A percentile compares a stretch with the other conserved stretches of the same genome.
These are phyloP conservation scores for Pichia eremophila DNA, from an alignment of 805 yeast species.

Conservation along the genomic window DNA sequence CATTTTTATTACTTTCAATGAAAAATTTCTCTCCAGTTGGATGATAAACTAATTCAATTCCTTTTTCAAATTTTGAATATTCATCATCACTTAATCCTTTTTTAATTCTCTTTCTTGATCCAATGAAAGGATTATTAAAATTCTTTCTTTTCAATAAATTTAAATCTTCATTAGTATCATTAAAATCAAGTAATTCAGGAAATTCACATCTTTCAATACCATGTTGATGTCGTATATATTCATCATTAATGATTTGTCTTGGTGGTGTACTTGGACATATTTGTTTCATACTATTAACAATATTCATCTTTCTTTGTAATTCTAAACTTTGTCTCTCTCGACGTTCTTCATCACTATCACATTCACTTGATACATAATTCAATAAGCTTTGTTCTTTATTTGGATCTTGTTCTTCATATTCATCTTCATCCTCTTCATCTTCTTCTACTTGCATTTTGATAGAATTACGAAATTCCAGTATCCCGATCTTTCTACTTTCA, in stretches of 20 bases:
- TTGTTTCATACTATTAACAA: neutral
- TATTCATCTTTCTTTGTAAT: neutral
- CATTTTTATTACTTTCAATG: conserved; percentile 20
- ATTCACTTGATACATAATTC: conserved; percentile 7
- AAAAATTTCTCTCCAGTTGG: conserved; percentile 32
- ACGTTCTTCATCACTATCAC: conserved; percentile 6
- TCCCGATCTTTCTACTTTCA: neutral
- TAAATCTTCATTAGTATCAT: conserved; percentile 5
- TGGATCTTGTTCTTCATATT: conserved; percentile 1
- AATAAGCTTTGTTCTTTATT: conserved; percentile 5
- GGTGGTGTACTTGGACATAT: conserved; percentile 28
- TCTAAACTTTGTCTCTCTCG: neutral
- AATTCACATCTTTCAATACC: conserved; percentile 13
- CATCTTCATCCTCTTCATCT: conserved; percentile 11
- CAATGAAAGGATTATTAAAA: conserved; percentile 23
- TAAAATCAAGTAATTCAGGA: conserved; percentile 13
- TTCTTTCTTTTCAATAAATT: conserved; percentile 6
- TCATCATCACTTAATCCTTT: neutral
- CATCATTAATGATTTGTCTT: conserved; percentile 27
- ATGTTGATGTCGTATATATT: conserved; percentile 22
- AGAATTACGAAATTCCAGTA: conserved; percentile 16
- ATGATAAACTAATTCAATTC: conserved; percentile 32
- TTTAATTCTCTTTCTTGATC: neutral
- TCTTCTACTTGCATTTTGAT: conserved; percentile 18
- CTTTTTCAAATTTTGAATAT: conserved; percentile 24